These are phyloP conservation scores for Acacia confusa DNA, from an alignment of 306 rosid species.

Conservation along the genomic window DNA sequence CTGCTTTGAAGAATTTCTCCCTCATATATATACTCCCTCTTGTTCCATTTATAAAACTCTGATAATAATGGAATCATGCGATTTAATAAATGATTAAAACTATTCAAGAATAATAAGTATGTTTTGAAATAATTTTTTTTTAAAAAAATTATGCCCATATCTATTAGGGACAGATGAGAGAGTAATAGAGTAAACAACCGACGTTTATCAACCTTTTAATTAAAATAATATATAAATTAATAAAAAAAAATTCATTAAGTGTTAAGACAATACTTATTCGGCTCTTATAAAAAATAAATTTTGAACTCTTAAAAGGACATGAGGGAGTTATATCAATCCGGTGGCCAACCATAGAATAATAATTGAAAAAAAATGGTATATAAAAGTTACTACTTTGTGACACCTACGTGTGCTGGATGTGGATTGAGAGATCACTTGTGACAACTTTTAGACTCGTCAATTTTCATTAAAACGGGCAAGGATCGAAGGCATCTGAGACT, in stretches of 20 bases:
- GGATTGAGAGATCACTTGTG: not conserved
- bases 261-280: rapidly evolving
- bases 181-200: too few species aligned
- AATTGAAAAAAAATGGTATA: not conserved
- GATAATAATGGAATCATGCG: rapidly evolving
- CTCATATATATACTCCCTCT: rapidly evolving
- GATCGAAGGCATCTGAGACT: not conserved
- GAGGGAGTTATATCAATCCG: too few species aligned
- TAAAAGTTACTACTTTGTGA: not conserved
- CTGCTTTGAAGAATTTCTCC: not conserved
- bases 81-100: too few species aligned
- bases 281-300: too few species aligned
- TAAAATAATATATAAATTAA: too few species aligned
- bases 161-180: too few species aligned
- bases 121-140: too few species aligned
- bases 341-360: not conserved
- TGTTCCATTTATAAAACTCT: rapidly evolving
- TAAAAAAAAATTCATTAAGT: too few species aligned
- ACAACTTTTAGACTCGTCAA: not conserved
- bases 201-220: too few species aligned
- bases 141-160: too few species aligned
- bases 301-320: too few species aligned
- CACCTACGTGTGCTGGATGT: not conserved
- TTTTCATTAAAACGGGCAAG: not conserved
- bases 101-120: too few species aligned